Evolutionary conservation across 2,329 filamentous ascomycete species (phyloP), one percentile per base, ranked within the genome.

Genomic region (Aureobasidium sp.): DNA sequence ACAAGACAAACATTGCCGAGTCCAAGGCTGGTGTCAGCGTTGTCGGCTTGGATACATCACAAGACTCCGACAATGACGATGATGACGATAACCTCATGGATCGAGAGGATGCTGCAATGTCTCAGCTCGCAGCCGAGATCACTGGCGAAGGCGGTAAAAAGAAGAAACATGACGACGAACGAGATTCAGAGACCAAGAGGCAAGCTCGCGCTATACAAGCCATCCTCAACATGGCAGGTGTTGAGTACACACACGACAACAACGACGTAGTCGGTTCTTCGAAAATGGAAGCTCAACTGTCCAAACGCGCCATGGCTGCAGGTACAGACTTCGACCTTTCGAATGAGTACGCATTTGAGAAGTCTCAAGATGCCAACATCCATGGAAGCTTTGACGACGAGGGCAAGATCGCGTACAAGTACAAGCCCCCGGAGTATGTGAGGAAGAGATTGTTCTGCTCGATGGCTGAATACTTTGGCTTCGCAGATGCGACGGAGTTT

Each of bases 1-100:
- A 97, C 78, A 96, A 97, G 75, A 97, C 94, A 32, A 99, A 99
- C 70, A 87, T 99, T 57, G 94, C 94, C 4, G 94, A 99, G 76
- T 90, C 90, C 46, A 90, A 87, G 71, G 91, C 89, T 0, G 93
- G 92, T 0, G 88, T 97, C 10, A 82, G 84, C 32, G 85, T 97
- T 34, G 81, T 87, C n/a, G 87, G 89, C 60, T 82, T 96, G 20
- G 85, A 95, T 64, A 79, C 85, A 65, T 82, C 81, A 0, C 79
- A 78, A 6, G 78, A 82, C 48, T 81, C 82, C 2, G 80, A 71
- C 29, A 20, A 20, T 20, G 48, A 68, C 9, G 73, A 61, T 64
- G 70, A 55, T 61, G 66, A 70, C 9, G 72, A 59, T 63, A 70
- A 53, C 62, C 66, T 69, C 8, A 59, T 47, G 17, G 29, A 44